Base-by-base conservation (phyloP, 1,139 yeast genomes). In the Saccharomycopsis phalli region DNA sequence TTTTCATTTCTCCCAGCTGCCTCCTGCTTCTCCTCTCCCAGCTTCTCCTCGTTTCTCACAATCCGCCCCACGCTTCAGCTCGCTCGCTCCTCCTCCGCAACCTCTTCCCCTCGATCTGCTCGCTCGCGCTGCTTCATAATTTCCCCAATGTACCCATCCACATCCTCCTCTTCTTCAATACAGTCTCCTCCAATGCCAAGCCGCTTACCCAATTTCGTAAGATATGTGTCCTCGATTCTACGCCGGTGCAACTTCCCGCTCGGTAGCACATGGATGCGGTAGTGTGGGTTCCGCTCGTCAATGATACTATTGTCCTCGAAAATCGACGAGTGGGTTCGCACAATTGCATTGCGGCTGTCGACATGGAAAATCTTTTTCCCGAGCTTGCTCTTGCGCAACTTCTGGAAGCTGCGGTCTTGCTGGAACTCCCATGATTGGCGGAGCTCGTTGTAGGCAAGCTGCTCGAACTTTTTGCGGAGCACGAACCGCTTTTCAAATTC, bases 401-500 rank as follows among this genome's bases (percentile, higher is more conserved):
- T 2, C 60, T 51, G 37, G 30, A 45, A 42, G 27, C 59, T 52
- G 13, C 60, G 59, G 45, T 63, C 69, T 36, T 54, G 55, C 16
- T 54, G 52, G 67, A 79, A 76, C 1, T 71, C 71, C 96, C 95
- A 86, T 2, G 95, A 83, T 55, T 82, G 93, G 40, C 69, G 66
- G 55, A 91, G 66, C 49, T 87, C 94, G 23, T 66, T 65, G 52
- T 68, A 80, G 0, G 97, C 81, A 35, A 71, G 78, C 34, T 72
- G 62, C 57, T 91, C 97, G 50, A 93, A 69, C 31, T 73, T 66
- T 49, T 74, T 71, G 52, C 94, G 70, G 55, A 87, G 65, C 5
- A 68, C 75, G 19, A 72, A 61, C 53, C 79, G 83, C 53, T 75
- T 75, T 57, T 91, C 98, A 44, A 82, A 68, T 23, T 75, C 68